These are phyloP conservation scores for Casuarina cunninghamiana DNA, from an alignment of 306 rosid genomes.

Conservation along the genomic window DNA sequence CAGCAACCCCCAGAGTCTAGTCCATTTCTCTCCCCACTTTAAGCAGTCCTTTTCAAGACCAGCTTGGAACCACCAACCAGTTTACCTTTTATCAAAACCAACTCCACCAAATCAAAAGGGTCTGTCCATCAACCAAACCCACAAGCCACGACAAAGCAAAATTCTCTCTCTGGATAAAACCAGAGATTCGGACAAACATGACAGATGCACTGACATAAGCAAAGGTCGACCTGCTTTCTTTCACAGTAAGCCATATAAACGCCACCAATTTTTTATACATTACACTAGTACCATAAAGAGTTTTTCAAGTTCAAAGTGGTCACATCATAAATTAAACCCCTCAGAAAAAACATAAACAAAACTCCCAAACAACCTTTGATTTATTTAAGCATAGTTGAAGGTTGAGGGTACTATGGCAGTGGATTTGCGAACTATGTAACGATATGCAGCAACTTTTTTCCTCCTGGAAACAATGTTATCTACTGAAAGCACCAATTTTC, in stretches of 20 bases:
- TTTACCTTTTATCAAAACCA: background rate
- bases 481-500: slow-evolving; percentile 76
- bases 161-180: background rate
- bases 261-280: slow-evolving; percentile 42
- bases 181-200: slow-evolving; percentile 19
- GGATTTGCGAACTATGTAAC: slow-evolving; percentile 70
- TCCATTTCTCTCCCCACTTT: background rate
- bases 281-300: slow-evolving; percentile 29
- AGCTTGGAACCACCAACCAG: background rate
- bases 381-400: background rate
- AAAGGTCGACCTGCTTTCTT: slow-evolving; percentile 35
- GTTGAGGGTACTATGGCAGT: slow-evolving; percentile 26
- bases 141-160: slow-evolving; percentile 23
- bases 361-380: slow-evolving; percentile 17
- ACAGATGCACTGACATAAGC: slow-evolving; percentile 29
- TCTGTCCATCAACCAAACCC: background rate
- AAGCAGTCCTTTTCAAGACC: background rate
- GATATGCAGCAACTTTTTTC: slow-evolving; percentile 89
- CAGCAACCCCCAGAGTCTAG: background rate
- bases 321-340: slow-evolving; percentile 13
- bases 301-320: slow-evolving; percentile 32
- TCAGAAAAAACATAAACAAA: slow-evolving; percentile 10
- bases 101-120: background rate
- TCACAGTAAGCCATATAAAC: slow-evolving; percentile 32
- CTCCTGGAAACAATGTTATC: slow-evolving; percentile 77